Conservation (phyloP, 352 stramenopile species). For the Elongisporangium prolatum region DNA sequence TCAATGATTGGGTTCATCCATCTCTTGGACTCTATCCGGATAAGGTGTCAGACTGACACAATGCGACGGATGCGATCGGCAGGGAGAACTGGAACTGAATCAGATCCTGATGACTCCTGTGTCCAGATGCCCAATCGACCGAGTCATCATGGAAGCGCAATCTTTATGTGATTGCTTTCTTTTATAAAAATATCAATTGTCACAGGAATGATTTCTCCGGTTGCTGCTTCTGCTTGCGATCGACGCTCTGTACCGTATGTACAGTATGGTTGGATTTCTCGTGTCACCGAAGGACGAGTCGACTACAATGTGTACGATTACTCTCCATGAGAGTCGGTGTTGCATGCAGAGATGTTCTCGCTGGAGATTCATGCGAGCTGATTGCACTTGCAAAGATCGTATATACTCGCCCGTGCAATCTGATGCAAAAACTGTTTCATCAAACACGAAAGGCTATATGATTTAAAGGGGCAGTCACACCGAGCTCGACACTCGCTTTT, state of each 20-base stretch:
- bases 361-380: background rate
- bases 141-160: no score
- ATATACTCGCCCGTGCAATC: background rate
- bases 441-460: background rate
- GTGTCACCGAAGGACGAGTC: background rate
- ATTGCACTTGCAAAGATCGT: background rate
- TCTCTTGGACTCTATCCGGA: background rate
- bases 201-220: background rate
- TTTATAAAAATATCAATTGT: background rate
- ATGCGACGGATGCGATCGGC: background rate
- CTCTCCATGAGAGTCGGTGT: background rate
- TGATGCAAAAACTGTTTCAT: background rate
- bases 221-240: background rate
- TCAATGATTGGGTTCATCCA: background rate
- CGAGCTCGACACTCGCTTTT: background rate
- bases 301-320: background rate
- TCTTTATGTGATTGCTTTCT: no score
- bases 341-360: background rate
- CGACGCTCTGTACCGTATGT: background rate
- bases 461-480: background rate
- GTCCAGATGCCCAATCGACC: background rate
- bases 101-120: background rate
- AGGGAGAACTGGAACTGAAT: background rate
- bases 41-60: background rate
- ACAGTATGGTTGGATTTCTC: background rate